Percentiles rank a stretch among this genome's conserved stretches.
phyloP scores from a whole-genome alignment of 805 yeast genomes.

The Candida succiphila region DNA sequence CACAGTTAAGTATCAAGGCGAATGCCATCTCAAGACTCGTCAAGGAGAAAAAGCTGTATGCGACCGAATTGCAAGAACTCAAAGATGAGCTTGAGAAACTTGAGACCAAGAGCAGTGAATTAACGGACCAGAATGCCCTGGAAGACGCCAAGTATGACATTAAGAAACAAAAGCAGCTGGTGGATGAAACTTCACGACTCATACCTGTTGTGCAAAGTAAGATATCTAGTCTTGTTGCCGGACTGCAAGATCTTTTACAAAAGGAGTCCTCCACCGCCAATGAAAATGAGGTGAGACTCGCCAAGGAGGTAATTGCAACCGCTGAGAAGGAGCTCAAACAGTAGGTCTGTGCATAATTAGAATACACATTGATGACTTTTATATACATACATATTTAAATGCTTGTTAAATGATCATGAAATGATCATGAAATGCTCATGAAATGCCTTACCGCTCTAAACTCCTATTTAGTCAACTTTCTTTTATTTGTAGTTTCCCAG shows the following conservation, averaged over 20 bases:
- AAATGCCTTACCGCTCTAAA: background rate
- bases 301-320: slow-evolving; percentile 11
- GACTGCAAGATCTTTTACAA: slow-evolving; percentile 13
- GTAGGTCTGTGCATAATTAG: background rate
- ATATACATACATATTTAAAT: background rate
- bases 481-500: slow-evolving; percentile 35
- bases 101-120: slow-evolving; percentile 7
- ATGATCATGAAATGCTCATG: background rate
- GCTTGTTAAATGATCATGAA: background rate
- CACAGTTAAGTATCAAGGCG: no score
- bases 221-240: slow-evolving; percentile 10
- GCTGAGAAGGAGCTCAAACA: slow-evolving; percentile 13
- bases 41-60: slow-evolving; percentile 57
- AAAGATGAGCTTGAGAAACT: slow-evolving; percentile 6
- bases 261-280: slow-evolving; percentile 3
- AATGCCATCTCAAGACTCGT: slow-evolving; percentile 59
- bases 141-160: slow-evolving; percentile 16
- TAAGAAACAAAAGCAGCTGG: slow-evolving; percentile 16
- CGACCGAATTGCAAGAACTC: slow-evolving; percentile 36
- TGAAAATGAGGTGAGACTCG: slow-evolving; percentile 10
- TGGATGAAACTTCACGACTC: slow-evolving; percentile 19
- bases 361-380: background rate
- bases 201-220: slow-evolving; percentile 16
- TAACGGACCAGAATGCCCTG: no score
- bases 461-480: slow-evolving; percentile 4